Conservation (phyloP, 352 stramenopile species). For the Peronospora destructor region DNA sequence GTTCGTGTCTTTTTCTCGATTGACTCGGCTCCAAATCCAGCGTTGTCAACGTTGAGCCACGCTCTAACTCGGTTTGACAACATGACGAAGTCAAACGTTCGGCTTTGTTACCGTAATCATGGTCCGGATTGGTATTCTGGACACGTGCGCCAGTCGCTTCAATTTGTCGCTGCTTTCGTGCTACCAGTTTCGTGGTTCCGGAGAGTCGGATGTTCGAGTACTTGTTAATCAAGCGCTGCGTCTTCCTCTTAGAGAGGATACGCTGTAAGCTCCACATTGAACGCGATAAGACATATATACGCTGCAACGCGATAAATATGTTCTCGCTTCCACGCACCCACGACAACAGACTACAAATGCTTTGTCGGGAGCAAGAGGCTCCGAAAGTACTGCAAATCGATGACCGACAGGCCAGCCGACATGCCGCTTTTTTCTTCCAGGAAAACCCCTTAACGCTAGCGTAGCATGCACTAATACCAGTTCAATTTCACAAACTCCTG, state of each 20-base stretch:
- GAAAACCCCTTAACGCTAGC: conserved; percentile 18
- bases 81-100: conserved; percentile 19
- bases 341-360: background rate
- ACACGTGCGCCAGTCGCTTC: conserved; percentile 9
- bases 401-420: conserved; percentile 7
- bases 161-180: conserved; percentile 16
- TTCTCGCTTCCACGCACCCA: conserved; percentile 2
- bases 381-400: conserved; percentile 14
- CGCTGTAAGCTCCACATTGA: conserved; percentile 30
- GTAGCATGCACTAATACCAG: conserved; percentile 14
- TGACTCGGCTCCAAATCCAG: conserved; percentile 14
- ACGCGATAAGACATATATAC: conserved; percentile 27
- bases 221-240: conserved; percentile 27
- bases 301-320: conserved; percentile 2
- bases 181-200: conserved; percentile 8
- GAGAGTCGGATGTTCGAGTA: conserved; percentile 29
- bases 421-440: conserved; percentile 16
- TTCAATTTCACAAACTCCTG: conserved; percentile 16
- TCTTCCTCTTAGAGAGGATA: conserved; percentile 28
- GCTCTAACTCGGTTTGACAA: conserved; percentile 25
- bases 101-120: conserved; percentile 12
- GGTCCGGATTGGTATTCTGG: conserved; percentile 12
- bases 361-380: conserved; percentile 6
- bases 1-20: conserved; percentile 7
- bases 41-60: conserved; percentile 11